Evolutionary conservation across 2,329 filamentous ascomycete species (phyloP).

Genomic region (Xylaria sp.): DNA sequence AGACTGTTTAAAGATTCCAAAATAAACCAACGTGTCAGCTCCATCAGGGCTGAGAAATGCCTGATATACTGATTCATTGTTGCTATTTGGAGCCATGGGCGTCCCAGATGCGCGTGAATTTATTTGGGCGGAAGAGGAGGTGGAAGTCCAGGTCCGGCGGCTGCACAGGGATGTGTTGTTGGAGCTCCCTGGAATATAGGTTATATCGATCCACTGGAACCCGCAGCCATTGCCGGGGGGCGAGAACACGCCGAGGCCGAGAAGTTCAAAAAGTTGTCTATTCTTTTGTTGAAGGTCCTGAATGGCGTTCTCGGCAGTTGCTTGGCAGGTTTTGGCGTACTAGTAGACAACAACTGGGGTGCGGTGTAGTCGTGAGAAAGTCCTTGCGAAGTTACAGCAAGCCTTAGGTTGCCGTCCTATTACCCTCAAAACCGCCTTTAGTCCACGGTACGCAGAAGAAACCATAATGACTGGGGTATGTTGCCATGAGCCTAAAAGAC

Average conservation of each 20-base stretch:
- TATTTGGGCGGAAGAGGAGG: constrained; percentile 11
- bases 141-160: constrained; percentile 22
- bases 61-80: constrained; percentile 28
- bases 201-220: constrained; percentile 21
- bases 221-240: constrained; percentile 17
- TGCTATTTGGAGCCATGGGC: constrained; percentile 31
- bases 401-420: not conserved
- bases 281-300: not conserved
- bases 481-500: not conserved
- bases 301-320: not conserved
- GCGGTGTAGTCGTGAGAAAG: not conserved
- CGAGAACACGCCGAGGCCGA: constrained; percentile 5
- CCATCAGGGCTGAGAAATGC: constrained; percentile 30
- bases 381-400: not conserved
- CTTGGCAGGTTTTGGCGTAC: constrained; percentile 18
- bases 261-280: constrained; percentile 7
- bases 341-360: not conserved
- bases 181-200: constrained; percentile 17
- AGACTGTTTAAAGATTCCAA: constrained; percentile 22
- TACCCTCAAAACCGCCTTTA: not conserved
- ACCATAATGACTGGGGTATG: too few species aligned
- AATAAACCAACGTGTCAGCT: constrained; percentile 30
- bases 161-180: constrained; percentile 21
- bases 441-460: not conserved
- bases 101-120: constrained; percentile 23